Evolutionary conservation across 805 yeast species (phyloP), one percentile per base, ranked within the genome.

Genomic region (Cyberlindnera suaveolens): DNA sequence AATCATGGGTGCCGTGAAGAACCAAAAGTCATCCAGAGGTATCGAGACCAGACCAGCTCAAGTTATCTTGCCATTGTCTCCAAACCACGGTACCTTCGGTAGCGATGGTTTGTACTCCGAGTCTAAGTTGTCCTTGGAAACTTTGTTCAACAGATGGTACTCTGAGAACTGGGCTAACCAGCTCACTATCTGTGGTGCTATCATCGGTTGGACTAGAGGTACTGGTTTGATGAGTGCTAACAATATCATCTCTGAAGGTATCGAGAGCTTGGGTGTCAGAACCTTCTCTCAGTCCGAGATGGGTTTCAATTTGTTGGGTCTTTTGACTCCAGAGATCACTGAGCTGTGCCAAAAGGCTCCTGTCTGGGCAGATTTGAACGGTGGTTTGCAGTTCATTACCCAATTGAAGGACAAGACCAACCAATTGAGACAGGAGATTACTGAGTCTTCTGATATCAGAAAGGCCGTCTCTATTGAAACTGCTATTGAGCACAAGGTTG

Each of bases 161-260:
- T 90, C 99, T 38, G 99, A 93, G 75, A 85, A 89, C 47, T 93
- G 99, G 99, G 82, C 84, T 37, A 72, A 85, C 52, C 93, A 86
- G 72, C 80, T 93, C 71, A 93, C 98, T 46, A 74, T 93, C 48
- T 90, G 97, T 68, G 99, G 99, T 75, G 97, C 99, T 37, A 78
- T 93, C 54, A 93, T 93, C 67, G 99, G 99, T 65, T 93, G 99
- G 99, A 93, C 99, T 51, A 87, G 99, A 77, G 99, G 99, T 68
- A 93, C 99, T 47, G 99, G 99, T 62, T 81, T 93, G 63, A 93
- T 93, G 99, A 77, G 89, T 61, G 97, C 83, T 57, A 93, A 93
- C 77, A 93, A 93, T 73, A 84, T 88, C 64, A 87, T 93, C 65
- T 96, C 99, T 48, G 96, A 90, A 71, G 97, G 97, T 55, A 86